Evolutionary conservation across 2,329 filamentous ascomycete species (phyloP), one percentile per base, ranked within the genome.

Genomic region (Trichoderma arundinaceum): DNA sequence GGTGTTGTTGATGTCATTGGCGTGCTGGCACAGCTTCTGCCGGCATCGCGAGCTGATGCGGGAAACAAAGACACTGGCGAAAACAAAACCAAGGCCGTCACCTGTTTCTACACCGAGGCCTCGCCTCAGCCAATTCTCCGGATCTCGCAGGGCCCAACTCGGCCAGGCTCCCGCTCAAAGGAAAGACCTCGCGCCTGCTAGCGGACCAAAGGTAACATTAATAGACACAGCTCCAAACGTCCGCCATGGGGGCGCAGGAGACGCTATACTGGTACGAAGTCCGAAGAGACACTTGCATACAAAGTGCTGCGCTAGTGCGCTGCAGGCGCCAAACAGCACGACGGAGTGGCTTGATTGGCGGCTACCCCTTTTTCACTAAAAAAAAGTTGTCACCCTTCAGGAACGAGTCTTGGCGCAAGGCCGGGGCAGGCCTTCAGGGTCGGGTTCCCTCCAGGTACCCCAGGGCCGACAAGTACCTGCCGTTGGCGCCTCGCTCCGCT

Each of bases 341-440:
- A 59, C 28, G 12, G 48, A 53, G 60, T 43, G 39, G 60, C 48
- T 43, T 64, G 60, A 64, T 64, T 64, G 61, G 61, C 51, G 61
- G 43, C 64, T 65, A 44, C 64, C 64, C 64, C 64, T 65, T 65
- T 65, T 59, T 33, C 48, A 58, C 56, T 59, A 28, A 35, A 59
- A 51, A 51, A 53, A 57, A 48, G 64, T n/a, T 64, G 59, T 66
- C 64, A 64, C 57, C 32, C 46, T 52, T 64, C 64, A 66, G 64
- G 64, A 62, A 66, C 64, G 59, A 61, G 59, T 56, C 64, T 63
- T 66, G 57, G 64, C 56, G 57, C 48, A 28, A 28, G 19, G 39
- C 59, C 22, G 63, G 56, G 64, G 33, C 32, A 39, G 17, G 22
- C 17, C 46, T 48, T 41, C 15, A 10, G 13, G 32, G 10, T 10